A percentile compares a stretch with the other conserved stretches of the same genome.
Evolutionary conservation across 441 rosid species (phyloP).

Genomic region (Adansonia rubrostipa): DNA sequence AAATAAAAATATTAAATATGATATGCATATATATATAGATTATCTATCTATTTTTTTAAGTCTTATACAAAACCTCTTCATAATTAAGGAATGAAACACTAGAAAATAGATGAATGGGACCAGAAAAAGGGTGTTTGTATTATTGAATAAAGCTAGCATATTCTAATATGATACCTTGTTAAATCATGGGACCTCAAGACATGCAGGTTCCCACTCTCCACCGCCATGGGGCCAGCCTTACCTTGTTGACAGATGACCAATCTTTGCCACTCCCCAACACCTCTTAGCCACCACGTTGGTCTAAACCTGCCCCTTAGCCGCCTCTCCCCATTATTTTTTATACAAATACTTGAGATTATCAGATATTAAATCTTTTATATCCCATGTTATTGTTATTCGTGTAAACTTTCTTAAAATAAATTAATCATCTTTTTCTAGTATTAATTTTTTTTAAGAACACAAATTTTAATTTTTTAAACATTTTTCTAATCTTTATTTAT

Average conservation of each 20-base stretch:
- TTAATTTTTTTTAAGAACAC: no score
- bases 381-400: no score
- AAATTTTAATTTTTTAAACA: no score
- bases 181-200: background rate
- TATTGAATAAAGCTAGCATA: background rate
- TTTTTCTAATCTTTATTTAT: no score
- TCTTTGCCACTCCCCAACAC: background rate
- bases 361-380: no score
- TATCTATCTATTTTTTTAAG: no score
- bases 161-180: background rate
- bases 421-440: no score
- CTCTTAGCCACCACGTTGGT: background rate
- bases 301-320: conserved; percentile 4
- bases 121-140: background rate
- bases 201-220: background rate
- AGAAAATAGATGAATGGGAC: background rate
- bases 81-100: no score
- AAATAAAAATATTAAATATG: no score
- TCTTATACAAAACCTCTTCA: no score
- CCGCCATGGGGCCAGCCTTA: background rate
- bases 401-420: background rate
- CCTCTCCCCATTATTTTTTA: background rate
- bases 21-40: no score
- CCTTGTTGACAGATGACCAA: background rate
- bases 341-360: no score